Conservation (phyloP, 805 yeast species). For the Cyberlindnera galapagoensis region DNA sequence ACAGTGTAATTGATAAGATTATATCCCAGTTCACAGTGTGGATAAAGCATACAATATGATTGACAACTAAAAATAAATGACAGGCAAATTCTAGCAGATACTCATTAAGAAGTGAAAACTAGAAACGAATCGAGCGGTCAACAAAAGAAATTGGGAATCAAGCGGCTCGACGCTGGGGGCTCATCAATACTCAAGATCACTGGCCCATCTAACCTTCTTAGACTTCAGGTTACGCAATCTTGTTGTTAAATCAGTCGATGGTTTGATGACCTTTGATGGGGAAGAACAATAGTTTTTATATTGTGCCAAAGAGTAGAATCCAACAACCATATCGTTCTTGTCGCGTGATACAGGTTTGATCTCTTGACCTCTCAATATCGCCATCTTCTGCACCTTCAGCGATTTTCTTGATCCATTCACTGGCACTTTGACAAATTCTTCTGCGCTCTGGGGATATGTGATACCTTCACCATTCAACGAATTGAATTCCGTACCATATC, state of each 20-base stretch:
- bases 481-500: constrained; percentile 63
- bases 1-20: too few relatives aligned
- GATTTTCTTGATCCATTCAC: constrained; percentile 12
- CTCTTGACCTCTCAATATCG: constrained; percentile 16
- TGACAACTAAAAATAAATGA: too few relatives aligned
- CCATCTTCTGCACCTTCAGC: constrained; percentile 11
- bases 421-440: constrained; percentile 58
- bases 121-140: too few relatives aligned
- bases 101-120: too few relatives aligned
- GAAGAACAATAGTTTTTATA: constrained; percentile 12
- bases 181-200: constrained; percentile 18
- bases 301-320: constrained; percentile 20
- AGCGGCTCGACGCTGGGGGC: too few relatives aligned
- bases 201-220: constrained; percentile 20
- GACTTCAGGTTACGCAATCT: too few relatives aligned
- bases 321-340: constrained; percentile 6
- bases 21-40: too few relatives aligned
- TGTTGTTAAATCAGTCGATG: too few relatives aligned
- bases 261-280: constrained; percentile 7
- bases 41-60: too few relatives aligned
- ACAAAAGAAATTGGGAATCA: too few relatives aligned
- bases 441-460: constrained; percentile 50
- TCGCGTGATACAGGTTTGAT: constrained; percentile 1
- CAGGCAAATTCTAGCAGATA: too few relatives aligned
- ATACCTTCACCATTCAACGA: constrained; percentile 56